Conservation (phyloP, 257 asterid species). For the Solanum ossicruentum region DNA sequence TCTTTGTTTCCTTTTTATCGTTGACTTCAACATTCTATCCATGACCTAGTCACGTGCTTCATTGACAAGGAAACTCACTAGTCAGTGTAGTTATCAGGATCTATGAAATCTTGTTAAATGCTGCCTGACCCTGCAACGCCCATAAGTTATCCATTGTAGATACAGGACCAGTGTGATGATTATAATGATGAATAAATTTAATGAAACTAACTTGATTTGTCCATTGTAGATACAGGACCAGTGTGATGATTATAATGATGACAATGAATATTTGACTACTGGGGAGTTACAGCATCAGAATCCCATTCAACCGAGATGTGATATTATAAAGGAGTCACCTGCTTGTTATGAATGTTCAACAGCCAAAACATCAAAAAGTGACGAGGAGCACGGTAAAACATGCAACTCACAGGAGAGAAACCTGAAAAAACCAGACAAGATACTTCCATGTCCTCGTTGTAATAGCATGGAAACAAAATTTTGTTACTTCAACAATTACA, state of each 20-base stretch:
- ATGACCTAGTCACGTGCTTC: neutral
- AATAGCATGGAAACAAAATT: conserved; percentile 97
- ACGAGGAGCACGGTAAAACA: conserved; percentile 43
- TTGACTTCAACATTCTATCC: neutral
- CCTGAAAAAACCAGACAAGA: conserved; percentile 80
- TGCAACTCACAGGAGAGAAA: conserved; percentile 47
- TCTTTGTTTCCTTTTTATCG: neutral
- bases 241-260: conserved; percentile 21
- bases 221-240: conserved; percentile 19
- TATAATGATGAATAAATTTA: neutral
- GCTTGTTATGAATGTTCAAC: conserved; percentile 22
- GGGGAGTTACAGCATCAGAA: conserved; percentile 25
- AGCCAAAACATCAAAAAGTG: conserved; percentile 23
- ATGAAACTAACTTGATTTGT: neutral
- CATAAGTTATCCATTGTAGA: conserved; percentile 15
- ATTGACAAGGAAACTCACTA: neutral
- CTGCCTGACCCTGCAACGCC: neutral
- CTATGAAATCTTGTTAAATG: neutral
- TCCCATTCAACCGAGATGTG: conserved; percentile 8
- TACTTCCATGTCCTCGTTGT: conserved; percentile 93
- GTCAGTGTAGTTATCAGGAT: neutral
- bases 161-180: conserved; percentile 12
- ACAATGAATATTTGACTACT: conserved; percentile 11
- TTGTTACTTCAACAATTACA: conserved; percentile 92
- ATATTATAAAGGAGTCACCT: conserved; percentile 20